Conservation (phyloP, 2,329 filamentous ascomycete species). For the Colletotrichum sp. region DNA sequence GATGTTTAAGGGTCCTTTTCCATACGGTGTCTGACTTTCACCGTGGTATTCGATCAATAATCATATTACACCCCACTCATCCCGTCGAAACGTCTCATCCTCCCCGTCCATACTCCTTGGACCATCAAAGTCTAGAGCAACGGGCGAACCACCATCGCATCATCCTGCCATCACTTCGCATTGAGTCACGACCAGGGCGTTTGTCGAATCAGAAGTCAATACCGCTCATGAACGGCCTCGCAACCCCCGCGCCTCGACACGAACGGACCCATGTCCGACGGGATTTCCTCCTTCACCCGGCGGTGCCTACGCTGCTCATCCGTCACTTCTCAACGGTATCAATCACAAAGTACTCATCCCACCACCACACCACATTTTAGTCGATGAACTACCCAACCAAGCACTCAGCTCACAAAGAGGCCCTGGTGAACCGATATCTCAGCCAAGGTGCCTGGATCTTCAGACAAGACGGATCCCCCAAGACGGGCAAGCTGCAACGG, state of each 20-base stretch:
- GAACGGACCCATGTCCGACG: background rate
- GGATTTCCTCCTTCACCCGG: background rate
- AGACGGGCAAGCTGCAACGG: background rate
- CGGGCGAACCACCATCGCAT: background rate
- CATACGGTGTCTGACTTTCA: background rate
- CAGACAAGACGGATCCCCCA: background rate
- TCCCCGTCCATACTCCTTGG: background rate
- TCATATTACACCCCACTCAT: background rate
- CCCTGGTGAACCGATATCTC: background rate
- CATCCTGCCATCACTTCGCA: slow-evolving; percentile 14
- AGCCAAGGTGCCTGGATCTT: background rate
- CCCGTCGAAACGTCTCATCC: background rate
- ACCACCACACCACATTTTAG: slow-evolving; percentile 5
- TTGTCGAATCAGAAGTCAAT: background rate
- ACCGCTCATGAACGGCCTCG: background rate
- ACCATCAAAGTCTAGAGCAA: background rate
- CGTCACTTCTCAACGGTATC: background rate
- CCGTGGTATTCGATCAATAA: background rate
- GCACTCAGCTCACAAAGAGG: background rate
- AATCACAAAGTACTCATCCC: slow-evolving; percentile 4
- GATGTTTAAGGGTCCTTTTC: background rate
- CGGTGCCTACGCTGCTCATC: background rate
- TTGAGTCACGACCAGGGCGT: slow-evolving; percentile 8
- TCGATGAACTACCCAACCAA: background rate
- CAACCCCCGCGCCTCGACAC: background rate